Base-by-base conservation (phyloP, 2,329 filamentous ascomycete genomes). In the Aspergillus calidoustus region DNA sequence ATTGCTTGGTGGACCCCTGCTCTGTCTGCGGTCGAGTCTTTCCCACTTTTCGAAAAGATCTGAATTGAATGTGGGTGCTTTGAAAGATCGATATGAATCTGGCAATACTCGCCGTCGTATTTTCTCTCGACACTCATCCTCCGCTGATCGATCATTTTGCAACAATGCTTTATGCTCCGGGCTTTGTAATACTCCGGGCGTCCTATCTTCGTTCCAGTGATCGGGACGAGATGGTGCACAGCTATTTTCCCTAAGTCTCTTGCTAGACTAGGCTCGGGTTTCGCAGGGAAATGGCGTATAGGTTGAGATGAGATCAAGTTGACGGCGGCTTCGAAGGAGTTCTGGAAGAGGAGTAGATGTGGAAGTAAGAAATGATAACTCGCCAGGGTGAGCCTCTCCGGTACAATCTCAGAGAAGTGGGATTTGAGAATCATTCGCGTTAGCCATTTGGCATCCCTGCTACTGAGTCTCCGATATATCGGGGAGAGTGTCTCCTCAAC, bases 11-110 rank as follows among this genome's bases (percentile, higher is more conserved):
- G 87, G 23, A 96, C 75, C 1, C 80, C 81, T 11, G 75, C 68
- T 38, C 90, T 85, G 73, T 96, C 93, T 55, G 79, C 72, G 0
- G 92, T 97, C 49, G 92, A 94, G 67, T 97, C 91, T 72, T 95
- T 96, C 61, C 93, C 92, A 69, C 92, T 95, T 73, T 97, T 97
- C 9, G 92, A 96, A 72, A 95, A 97, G 31, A 97, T 94, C 65
- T 90, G 89, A 30, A 96, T 87, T 52, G 82, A 84, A 1, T 83
- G 72, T 61, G 72, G 51, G 15, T 59, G 17, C 79, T 84, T 86
- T 8, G 80, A 79, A 7, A 91, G 78, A 70, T 96, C 87, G 44
- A 97, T 80, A 69, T 97, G 93, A 31, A 97, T 87, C 74, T 97
- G 93, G 68, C 91, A 96, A 67, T 95, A 97, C 75, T 97, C 93